Base-by-base conservation (phyloP, 495 filamentous ascomycete genomes). In the Penicillium salamii region DNA sequence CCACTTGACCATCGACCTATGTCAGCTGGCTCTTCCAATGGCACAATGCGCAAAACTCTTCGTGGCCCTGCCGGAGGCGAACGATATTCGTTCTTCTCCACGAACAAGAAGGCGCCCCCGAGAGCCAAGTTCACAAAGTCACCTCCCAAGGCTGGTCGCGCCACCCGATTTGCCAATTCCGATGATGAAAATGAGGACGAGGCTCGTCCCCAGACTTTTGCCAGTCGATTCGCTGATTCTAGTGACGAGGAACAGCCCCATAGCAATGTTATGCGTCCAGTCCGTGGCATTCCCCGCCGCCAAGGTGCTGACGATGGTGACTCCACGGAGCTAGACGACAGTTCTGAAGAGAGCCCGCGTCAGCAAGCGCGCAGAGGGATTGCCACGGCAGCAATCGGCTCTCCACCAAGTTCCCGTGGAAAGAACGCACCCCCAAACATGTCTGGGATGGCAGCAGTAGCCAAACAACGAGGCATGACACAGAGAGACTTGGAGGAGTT, bases 221-320 rank as follows among this genome's bases (percentile, higher is more conserved):
- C 69, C 29, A 91, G 87, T 59, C 84, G 89, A 2, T 90, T 90
- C 58, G 84, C 80, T n/a, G 86, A 91, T 50, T 91, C 88, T 1
- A 91, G 88, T 58, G 88, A 91, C 54, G 86, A 88, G 32, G 84
- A 87, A 15, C 77, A 76, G 11, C 61, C 65, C 4, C 46, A 50
- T 15, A 52, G 46, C 2, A 65, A 53, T 28, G 59, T 59, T 21
- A 57, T 86, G 18, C 73, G 78, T 8, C 82, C 84, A 14, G 83
- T 88, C 5, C 77, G 86, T 28, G 81, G 81, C 9, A 88, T 88
- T 33, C 84, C 85, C 7, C 73, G 79, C 13, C 78, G 69, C 4
- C 57, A 63, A 40, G 68, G 62, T 50, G 53, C 70, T 20, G 70
- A 77, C 28, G 77, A 84, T 50, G 81, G 82, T 29, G 83, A 88